These are phyloP conservation scores for Penicillium sp. DNA, from an alignment of 2,329 filamentous ascomycete species.

Conservation along the genomic window DNA sequence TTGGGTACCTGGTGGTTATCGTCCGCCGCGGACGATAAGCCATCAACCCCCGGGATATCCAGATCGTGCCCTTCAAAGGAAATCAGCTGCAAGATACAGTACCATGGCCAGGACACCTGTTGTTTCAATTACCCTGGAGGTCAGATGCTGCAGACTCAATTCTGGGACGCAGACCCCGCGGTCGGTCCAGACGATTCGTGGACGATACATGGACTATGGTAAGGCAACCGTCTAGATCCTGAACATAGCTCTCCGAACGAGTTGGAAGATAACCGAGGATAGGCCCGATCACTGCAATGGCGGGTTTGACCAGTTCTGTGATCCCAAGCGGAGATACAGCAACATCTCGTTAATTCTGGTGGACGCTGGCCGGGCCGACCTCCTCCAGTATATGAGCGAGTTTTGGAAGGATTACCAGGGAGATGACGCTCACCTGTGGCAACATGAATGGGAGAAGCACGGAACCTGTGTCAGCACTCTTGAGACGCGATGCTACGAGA, in stretches of 20 bases:
- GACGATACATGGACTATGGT: constrained; percentile 69
- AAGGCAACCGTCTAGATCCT: constrained; percentile 12
- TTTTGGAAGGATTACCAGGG: constrained; percentile 68
- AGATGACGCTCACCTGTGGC: constrained; percentile 61
- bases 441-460: constrained; percentile 71
- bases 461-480: constrained; percentile 69
- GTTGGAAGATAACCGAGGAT: neutral
- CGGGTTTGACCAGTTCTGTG: constrained; percentile 62
- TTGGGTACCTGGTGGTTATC: constrained; percentile 28
- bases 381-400: constrained; percentile 60
- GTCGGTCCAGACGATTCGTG: constrained; percentile 63
- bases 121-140: constrained; percentile 70
- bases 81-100: constrained; percentile 60
- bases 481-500: constrained; percentile 58
- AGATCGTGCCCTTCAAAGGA: constrained; percentile 32
- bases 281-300: constrained; percentile 65
- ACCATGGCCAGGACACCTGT: constrained; percentile 58
- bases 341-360: constrained; percentile 61
- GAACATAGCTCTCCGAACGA: neutral
- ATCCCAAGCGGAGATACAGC: constrained; percentile 54
- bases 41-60: constrained; percentile 4
- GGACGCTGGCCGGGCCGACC: constrained; percentile 48
- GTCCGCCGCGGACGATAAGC: constrained; percentile 10
- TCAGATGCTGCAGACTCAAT: constrained; percentile 66
- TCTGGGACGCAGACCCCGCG: constrained; percentile 65